Percentiles rank a stretch among this genome's conserved stretches.
Evolutionary conservation across 2,329 filamentous ascomycete species (phyloP).

Genomic region (Ceratocystis lukuohia): DNA sequence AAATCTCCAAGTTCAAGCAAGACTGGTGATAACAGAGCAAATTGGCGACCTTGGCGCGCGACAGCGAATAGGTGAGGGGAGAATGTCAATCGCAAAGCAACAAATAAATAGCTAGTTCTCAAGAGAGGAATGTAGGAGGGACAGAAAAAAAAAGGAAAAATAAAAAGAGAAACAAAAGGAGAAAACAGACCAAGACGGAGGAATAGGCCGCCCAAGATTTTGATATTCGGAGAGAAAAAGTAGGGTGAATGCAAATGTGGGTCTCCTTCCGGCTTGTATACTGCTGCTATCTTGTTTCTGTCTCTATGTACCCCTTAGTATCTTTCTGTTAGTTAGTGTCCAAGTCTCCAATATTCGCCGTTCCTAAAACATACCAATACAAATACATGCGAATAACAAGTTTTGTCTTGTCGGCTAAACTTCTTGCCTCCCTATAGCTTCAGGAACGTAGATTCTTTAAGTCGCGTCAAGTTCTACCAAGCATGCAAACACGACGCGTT

Average conservation of each 20-base stretch:
- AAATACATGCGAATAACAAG: background rate
- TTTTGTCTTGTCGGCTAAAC: background rate
- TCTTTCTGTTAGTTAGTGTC: background rate
- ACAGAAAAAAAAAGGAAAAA: background rate
- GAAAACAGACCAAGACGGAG: background rate
- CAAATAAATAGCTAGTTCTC: background rate
- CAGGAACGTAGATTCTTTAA: background rate
- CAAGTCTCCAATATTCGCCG: background rate
- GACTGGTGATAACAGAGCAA: slow-evolving; percentile 2
- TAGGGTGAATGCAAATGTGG: background rate
- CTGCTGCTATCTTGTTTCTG: no score
- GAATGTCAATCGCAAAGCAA: background rate
- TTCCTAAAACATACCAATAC: background rate
- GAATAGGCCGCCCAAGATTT: background rate
- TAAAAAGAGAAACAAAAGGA: background rate
- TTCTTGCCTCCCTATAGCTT: background rate
- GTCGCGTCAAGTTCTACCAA: slow-evolving; percentile 3
- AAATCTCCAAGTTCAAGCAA: background rate
- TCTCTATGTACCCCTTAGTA: background rate
- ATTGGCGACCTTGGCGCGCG: background rate
- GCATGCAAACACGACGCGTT: background rate
- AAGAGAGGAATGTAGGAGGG: no score
- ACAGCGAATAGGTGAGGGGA: background rate
- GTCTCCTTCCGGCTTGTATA: no score
- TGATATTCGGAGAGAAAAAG: background rate